Evolutionary conservation across 2,329 filamentous ascomycete genomes (phyloP).

Genomic region (Didymosphaeria variabile): DNA sequence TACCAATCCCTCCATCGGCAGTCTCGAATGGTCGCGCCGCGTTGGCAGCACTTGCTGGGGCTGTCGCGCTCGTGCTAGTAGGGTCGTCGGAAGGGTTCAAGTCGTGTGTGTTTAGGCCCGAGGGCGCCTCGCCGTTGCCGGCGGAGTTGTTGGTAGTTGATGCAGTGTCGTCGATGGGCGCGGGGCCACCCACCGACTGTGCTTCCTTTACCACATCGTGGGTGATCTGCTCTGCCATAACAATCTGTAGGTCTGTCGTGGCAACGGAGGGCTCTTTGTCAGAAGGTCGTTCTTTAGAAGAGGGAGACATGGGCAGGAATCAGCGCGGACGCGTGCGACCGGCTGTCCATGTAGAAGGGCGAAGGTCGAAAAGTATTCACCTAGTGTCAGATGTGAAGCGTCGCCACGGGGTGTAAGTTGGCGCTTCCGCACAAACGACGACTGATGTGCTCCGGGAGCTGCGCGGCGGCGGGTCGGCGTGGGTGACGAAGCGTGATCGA

Average conservation of each 20-base stretch:
- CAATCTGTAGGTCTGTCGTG: slow-evolving; percentile 63
- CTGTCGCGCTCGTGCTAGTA: slow-evolving; percentile 50
- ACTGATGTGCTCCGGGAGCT: slow-evolving; percentile 39
- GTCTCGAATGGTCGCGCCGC: slow-evolving; percentile 29
- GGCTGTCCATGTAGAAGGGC: slow-evolving; percentile 34
- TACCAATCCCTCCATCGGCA: slow-evolving; percentile 23
- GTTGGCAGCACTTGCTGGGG: slow-evolving; percentile 28
- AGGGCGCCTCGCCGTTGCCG: slow-evolving; percentile 57
- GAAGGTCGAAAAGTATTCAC: slow-evolving; percentile 46
- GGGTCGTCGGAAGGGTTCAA: slow-evolving; percentile 38
- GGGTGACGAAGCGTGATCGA: slow-evolving; percentile 20
- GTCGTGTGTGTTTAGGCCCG: slow-evolving; percentile 45
- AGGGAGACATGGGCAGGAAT: slow-evolving; percentile 19
- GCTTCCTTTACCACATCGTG: slow-evolving; percentile 77
- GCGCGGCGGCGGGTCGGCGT: slow-evolving; percentile 43
- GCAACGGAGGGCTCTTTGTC: slow-evolving; percentile 41
- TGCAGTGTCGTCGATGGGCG: slow-evolving; percentile 73
- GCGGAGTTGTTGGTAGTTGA: slow-evolving; percentile 65
- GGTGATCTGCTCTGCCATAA: slow-evolving; percentile 76
- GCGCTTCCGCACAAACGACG: slow-evolving; percentile 53
- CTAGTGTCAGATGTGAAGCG: slow-evolving; percentile 50
- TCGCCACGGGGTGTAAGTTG: slow-evolving; percentile 49
- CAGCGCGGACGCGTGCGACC: slow-evolving; percentile 21
- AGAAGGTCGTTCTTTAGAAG: slow-evolving; percentile 42
- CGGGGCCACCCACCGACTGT: slow-evolving; percentile 70